These are phyloP conservation scores for Zarea fungicola DNA, from an alignment of 2,329 filamentous ascomycete species.

Conservation along the genomic window DNA sequence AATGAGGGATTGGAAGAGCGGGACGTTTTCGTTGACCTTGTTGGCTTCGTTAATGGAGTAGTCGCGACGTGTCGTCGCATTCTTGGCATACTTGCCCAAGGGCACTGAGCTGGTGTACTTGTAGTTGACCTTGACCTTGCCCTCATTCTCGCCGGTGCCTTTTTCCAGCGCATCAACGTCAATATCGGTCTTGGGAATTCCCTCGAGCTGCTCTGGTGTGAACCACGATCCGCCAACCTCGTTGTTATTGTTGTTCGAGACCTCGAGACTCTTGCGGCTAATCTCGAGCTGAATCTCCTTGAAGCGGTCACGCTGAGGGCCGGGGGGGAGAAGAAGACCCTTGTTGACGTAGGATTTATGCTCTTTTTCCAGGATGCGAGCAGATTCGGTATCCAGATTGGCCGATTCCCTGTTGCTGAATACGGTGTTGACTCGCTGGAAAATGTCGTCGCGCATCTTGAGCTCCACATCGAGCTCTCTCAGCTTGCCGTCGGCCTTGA, in stretches of 20 bases:
- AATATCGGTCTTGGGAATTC: constrained; percentile 69
- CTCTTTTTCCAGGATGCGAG: constrained; percentile 71
- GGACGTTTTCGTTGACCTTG: constrained; percentile 68
- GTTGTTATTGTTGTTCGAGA: constrained; percentile 79
- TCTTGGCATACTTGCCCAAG: constrained; percentile 68
- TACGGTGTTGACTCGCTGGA: constrained; percentile 57
- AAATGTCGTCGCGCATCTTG: constrained; percentile 77
- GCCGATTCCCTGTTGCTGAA: constrained; percentile 48
- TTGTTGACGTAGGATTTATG: constrained; percentile 72
- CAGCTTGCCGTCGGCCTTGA: constrained; percentile 69
- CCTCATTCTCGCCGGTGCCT: constrained; percentile 65
- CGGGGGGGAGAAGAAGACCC: constrained; percentile 66
- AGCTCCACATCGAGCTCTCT: constrained; percentile 74
- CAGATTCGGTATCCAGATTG: constrained; percentile 61
- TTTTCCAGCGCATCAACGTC: constrained; percentile 60
- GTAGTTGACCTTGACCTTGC: constrained; percentile 73
- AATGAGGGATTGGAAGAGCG: constrained; percentile 70
- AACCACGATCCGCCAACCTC: constrained; percentile 80
- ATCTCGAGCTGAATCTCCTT: constrained; percentile 82
- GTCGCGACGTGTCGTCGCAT: constrained; percentile 62
- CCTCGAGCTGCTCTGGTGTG: constrained; percentile 65
- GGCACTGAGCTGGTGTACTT: constrained; percentile 82
- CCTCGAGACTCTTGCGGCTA: constrained; percentile 67
- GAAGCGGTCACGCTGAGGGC: constrained; percentile 68
- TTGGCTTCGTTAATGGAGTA: constrained; percentile 74